Evolutionary conservation across 1,139 yeast species (phyloP), one percentile per base, ranked within the genome.

Genomic region (Geotrichum australiense): DNA sequence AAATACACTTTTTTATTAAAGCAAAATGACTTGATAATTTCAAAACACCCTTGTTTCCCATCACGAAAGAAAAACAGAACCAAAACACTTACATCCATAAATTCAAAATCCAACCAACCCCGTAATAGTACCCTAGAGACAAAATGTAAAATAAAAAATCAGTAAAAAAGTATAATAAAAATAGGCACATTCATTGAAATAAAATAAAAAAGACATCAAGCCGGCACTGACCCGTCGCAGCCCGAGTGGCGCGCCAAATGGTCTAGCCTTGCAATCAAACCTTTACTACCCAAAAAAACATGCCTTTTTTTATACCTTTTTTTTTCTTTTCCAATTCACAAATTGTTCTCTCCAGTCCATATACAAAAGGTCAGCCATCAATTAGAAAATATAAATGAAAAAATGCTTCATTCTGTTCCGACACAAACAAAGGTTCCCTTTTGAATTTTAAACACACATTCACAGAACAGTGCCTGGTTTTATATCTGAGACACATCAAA

Each of bases 151-250:
- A n/a, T n/a, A n/a, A n/a, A n/a, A n/a, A n/a, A n/a, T n/a, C n/a
- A n/a, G n/a, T n/a, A n/a, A n/a, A n/a, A n/a, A n/a, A n/a, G n/a
- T n/a, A n/a, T n/a, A n/a, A n/a, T n/a, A n/a, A n/a, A 30, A 30
- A n/a, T 14, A 15, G 11, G 20, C 11, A 30, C 18, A 12, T 8
- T 18, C 11, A 12, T 4, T 7, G 20, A 15, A 11, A 8, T 10
- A 23, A 23, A 23, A 23, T 8, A 8, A 4, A 8, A 14, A 14
- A 21, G 27, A n/a, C n/a, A n/a, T n/a, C n/a, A 29, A 29, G 32
- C 44, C 47, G 47, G 47, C 47, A 37, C 40, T 32, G 48, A 47
- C 54, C 53, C 49, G 54, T 51, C 54, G 54, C 54, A 47, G 53
- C 53, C 47, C 23, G 21, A 35, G 18, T 26, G 43, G 52, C 54